Conservation (phyloP, 495 filamentous ascomycete genomes). For the Penicillium bovifimosum region DNA sequence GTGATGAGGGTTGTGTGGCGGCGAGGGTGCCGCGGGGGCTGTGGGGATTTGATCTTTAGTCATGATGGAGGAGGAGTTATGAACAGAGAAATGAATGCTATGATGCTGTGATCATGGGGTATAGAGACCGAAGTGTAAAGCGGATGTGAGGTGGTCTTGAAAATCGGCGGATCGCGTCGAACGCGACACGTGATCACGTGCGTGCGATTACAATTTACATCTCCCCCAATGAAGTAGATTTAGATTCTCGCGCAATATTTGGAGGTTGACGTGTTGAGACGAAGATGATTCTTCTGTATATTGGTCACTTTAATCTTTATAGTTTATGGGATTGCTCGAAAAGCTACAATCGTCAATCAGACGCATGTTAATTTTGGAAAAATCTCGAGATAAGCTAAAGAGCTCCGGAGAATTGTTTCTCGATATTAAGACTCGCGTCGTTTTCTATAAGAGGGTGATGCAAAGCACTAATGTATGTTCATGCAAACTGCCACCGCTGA, state of each 20-base stretch:
- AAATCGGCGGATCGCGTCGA: constrained; percentile 10
- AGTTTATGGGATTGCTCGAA: too few species aligned
- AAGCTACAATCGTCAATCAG: too few species aligned
- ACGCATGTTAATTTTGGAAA: too few species aligned
- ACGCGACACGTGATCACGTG: constrained; percentile 30
- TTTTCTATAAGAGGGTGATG: background rate
- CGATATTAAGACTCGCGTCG: too few species aligned
- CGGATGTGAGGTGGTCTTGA: background rate
- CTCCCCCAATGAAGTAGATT: background rate
- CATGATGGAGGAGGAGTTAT: constrained; percentile 2
- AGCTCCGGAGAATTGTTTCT: too few species aligned
- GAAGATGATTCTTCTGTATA: too few species aligned
- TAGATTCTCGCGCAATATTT: too few species aligned
- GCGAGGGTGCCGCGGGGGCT: constrained; percentile 11
- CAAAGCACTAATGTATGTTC: background rate
- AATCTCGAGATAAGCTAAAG: too few species aligned
- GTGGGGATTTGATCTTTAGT: constrained; percentile 21
- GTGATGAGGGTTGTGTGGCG: constrained; percentile 35
- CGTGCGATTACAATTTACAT: background rate
- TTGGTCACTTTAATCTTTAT: too few species aligned
- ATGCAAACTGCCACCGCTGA: background rate
- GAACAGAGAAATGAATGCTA: too few species aligned
- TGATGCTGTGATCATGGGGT: background rate
- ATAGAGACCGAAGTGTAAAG: background rate
- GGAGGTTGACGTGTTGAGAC: too few species aligned